phyloP scores from a whole-genome alignment of 2,329 filamentous ascomycete genomes.

The Talaromyces rugulosus region DNA sequence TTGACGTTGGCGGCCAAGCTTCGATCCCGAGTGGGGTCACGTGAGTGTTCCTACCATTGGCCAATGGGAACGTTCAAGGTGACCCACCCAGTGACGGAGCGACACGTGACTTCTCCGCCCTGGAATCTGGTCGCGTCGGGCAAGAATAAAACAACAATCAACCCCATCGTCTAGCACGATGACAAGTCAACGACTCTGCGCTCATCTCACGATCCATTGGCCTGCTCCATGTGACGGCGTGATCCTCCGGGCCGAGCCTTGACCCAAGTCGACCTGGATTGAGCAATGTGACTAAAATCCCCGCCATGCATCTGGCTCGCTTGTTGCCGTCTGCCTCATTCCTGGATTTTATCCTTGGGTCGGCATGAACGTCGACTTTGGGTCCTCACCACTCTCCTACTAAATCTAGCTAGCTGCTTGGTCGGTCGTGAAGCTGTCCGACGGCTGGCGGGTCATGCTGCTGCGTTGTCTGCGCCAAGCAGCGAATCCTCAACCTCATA shows the following conservation, averaged over 20 bases:
- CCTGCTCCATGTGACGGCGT: background rate
- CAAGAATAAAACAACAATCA: background rate
- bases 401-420: background rate
- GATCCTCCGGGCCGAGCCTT: background rate
- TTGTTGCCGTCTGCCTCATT: background rate
- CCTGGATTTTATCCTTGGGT: background rate
- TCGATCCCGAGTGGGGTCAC: constrained; percentile 1
- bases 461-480: constrained; percentile 11
- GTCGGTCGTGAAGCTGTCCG: background rate
- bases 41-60: background rate
- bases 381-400: background rate
- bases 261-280: background rate
- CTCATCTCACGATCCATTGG: background rate
- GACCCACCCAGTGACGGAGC: background rate
- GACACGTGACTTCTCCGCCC: background rate
- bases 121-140: background rate
- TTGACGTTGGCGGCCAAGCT: constrained; percentile 5
- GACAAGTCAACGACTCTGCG: background rate
- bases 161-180: background rate
- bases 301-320: background rate
- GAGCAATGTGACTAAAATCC: background rate
- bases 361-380: background rate
- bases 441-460: constrained; percentile 7
- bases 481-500: background rate
- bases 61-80: background rate